Percentiles rank a stretch among this genome's conserved stretches.
These are phyloP conservation scores for Bipolaris sorokiniana DNA, from an alignment of 2,329 filamentous ascomycete species.

Conservation along the genomic window DNA sequence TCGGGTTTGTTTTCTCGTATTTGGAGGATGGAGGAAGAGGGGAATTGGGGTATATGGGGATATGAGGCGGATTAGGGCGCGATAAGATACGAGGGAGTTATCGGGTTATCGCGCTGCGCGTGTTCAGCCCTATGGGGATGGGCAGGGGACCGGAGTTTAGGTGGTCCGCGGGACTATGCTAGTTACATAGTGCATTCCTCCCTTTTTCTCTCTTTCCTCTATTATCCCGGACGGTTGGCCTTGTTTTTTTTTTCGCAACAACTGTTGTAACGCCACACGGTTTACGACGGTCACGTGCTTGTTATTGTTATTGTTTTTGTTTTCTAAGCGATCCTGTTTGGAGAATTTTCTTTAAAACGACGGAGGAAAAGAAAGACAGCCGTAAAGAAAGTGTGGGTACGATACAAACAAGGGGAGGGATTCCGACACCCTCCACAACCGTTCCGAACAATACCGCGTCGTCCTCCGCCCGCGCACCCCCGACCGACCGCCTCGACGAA, in stretches of 20 bases:
- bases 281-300: neutral
- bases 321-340: too few species aligned
- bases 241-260: too few species aligned
- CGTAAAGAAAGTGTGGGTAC: neutral
- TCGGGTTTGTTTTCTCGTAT: neutral
- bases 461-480: neutral
- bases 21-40: neutral
- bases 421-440: conserved; percentile 7
- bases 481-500: neutral
- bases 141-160: too few species aligned
- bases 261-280: too few species aligned
- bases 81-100: too few species aligned
- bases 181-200: too few species aligned
- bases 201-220: neutral
- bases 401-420: neutral
- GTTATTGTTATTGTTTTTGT: too few species aligned
- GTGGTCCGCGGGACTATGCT: too few species aligned
- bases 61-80: too few species aligned
- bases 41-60: neutral
- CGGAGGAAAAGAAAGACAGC: neutral
- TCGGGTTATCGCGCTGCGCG: too few species aligned
- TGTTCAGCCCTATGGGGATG: too few species aligned
- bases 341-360: too few species aligned
- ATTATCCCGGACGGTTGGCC: neutral
- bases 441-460: conserved; percentile 9